Percentiles rank a stretch among this genome's conserved stretches.
Conservation (phyloP, 352 stramenopile species). For the Peronospora destructor region DNA sequence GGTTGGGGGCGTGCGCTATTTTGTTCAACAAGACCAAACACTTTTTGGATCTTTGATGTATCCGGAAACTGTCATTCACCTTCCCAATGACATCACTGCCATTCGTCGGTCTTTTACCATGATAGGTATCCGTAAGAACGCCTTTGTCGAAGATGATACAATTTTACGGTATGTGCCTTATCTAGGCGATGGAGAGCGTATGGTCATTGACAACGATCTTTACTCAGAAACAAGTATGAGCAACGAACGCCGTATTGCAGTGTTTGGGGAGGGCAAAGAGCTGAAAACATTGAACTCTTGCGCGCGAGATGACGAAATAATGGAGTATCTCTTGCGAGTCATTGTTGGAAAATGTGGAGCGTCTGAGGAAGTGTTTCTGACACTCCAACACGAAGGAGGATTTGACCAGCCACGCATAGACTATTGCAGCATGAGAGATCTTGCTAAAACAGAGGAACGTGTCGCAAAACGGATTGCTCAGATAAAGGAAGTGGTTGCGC, state of each 20-base stretch:
- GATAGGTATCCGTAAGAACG: slow-evolving; percentile 65
- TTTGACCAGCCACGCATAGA: slow-evolving; percentile 38
- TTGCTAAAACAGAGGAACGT: slow-evolving; percentile 16
- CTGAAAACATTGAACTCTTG: slow-evolving; percentile 33
- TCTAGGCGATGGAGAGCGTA: slow-evolving; percentile 62
- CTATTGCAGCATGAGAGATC: slow-evolving; percentile 43
- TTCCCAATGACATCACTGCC: slow-evolving; percentile 37
- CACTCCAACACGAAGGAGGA: slow-evolving; percentile 25
- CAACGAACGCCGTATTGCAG: slow-evolving; percentile 37
- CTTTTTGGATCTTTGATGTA: slow-evolving; percentile 21
- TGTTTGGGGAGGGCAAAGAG: slow-evolving; percentile 33
- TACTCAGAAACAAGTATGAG: slow-evolving; percentile 58
- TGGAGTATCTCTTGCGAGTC: slow-evolving; percentile 51
- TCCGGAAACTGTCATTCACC: slow-evolving; percentile 50
- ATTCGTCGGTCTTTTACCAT: slow-evolving; percentile 55
- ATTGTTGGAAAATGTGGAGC: slow-evolving; percentile 42
- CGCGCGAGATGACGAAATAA: slow-evolving; percentile 48
- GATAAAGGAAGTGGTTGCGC: slow-evolving; percentile 21
- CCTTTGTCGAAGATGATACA: slow-evolving; percentile 73
- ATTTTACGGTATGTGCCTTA: slow-evolving; percentile 86
- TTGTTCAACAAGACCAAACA: slow-evolving; percentile 18
- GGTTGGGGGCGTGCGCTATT: slow-evolving; percentile 37
- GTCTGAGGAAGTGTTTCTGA: slow-evolving; percentile 41
- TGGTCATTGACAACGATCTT: slow-evolving; percentile 54
- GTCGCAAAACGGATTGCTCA: slow-evolving; percentile 23